These are phyloP conservation scores for Spongospora subterranea DNA, from an alignment of 208 protist species.

Conservation along the genomic window DNA sequence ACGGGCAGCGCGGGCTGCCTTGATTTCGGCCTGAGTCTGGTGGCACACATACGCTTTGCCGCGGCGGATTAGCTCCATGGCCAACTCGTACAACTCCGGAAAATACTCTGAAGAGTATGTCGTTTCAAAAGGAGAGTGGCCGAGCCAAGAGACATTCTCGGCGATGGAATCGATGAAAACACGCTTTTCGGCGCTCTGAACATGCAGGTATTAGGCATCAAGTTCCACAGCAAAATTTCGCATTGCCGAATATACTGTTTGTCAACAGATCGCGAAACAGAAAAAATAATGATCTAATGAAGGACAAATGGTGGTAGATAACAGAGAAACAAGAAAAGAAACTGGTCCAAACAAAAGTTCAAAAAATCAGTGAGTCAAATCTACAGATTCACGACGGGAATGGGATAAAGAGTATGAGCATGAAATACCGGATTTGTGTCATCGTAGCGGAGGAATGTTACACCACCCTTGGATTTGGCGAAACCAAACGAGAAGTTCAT, in stretches of 20 bases:
- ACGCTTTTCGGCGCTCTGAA: slow-evolving; percentile 82
- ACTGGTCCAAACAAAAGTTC: too few species aligned
- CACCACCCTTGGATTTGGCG: slow-evolving; percentile 59
- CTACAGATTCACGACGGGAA: too few species aligned
- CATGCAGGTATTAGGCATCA: too few species aligned
- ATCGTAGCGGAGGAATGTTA: slow-evolving; percentile 71
- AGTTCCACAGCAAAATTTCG: too few species aligned
- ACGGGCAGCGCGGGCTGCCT: slow-evolving; percentile 78
- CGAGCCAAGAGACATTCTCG: slow-evolving; percentile 80
- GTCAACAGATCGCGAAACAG: too few species aligned
- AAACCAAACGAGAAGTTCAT: slow-evolving; percentile 97
- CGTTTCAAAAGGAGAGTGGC: slow-evolving; percentile 78
- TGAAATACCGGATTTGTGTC: slow-evolving; percentile 74
- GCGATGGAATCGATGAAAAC: slow-evolving; percentile 94
- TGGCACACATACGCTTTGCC: slow-evolving; percentile 82
- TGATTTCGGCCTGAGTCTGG: slow-evolving; percentile 91
- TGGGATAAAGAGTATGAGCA: too few species aligned
- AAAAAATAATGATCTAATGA: too few species aligned
- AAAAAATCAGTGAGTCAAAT: too few species aligned
- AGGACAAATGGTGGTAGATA: too few species aligned
- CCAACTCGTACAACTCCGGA: slow-evolving; percentile 94
- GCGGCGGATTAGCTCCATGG: slow-evolving; percentile 94
- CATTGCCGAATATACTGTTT: too few species aligned
- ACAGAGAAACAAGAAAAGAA: too few species aligned
- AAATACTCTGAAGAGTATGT: slow-evolving; percentile 99